Conservation (phyloP, 257 asterid species). For the Gentiana dahurica region DNA sequence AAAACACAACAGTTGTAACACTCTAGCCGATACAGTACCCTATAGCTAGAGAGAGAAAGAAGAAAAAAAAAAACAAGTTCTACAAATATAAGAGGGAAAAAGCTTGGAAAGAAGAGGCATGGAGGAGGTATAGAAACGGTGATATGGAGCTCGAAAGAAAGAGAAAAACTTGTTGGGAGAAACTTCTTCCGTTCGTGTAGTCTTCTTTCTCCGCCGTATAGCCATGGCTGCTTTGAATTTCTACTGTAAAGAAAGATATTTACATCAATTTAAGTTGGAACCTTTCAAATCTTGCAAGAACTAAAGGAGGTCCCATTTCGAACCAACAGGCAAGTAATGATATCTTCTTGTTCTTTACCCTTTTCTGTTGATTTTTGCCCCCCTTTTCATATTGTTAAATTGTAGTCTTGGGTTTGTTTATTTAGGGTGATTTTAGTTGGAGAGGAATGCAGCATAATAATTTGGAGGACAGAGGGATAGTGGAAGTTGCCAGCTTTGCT, state of each 20-base stretch:
- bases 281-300: conserved; percentile 11
- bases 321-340: conserved; percentile 12
- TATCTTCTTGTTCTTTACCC: background rate
- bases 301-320: conserved; percentile 1
- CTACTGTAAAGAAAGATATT: background rate
- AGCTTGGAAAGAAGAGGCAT: conserved; percentile 2
- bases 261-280: background rate
- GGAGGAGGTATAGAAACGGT: conserved; percentile 17
- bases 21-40: background rate
- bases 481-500: conserved; percentile 17
- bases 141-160: conserved; percentile 18
- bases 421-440: conserved; percentile 17
- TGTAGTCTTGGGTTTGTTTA: background rate
- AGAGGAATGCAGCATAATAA: conserved; percentile 35
- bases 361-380: background rate
- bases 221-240: conserved; percentile 14
- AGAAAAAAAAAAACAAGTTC: background rate
- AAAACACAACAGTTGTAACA: background rate
- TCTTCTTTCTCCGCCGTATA: conserved; percentile 12
- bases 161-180: conserved; percentile 17
- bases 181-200: conserved; percentile 13
- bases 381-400: background rate
- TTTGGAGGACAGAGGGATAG: conserved; percentile 24
- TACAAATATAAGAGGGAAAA: background rate
- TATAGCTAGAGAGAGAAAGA: conserved; percentile 3